phyloP scores from a whole-genome alignment of 495 filamentous ascomycete genomes.

The Chaetomidium leptoderma region DNA sequence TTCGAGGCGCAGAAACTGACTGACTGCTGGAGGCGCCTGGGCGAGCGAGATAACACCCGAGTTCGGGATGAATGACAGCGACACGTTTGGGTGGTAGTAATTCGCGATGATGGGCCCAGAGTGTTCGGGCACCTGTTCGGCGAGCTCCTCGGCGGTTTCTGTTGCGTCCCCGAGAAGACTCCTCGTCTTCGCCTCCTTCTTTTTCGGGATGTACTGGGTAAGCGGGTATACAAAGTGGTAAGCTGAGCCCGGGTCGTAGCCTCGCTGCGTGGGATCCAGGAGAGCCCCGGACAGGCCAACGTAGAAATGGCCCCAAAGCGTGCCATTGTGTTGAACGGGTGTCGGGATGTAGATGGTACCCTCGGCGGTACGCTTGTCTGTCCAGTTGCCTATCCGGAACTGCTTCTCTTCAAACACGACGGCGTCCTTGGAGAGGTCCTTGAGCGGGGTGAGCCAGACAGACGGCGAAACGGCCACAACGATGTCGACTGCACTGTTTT shows the following conservation, averaged over 20 bases:
- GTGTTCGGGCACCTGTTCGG: constrained; percentile 43
- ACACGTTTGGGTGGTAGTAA: constrained; percentile 95
- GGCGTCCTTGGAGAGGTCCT: constrained; percentile 48
- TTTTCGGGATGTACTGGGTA: constrained; percentile 86
- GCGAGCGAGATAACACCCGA: constrained; percentile 61
- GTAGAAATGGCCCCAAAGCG: constrained; percentile 91
- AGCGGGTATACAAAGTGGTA: constrained; percentile 80
- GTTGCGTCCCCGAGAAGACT: constrained; percentile 65
- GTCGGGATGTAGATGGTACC: constrained; percentile 74
- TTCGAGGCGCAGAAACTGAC: constrained; percentile 76
- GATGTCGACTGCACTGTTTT: constrained; percentile 74
- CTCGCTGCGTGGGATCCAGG: constrained; percentile 66
- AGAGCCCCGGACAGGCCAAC: constrained; percentile 67
- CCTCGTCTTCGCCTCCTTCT: constrained; percentile 86
- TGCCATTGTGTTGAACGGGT: constrained; percentile 84
- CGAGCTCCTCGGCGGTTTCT: constrained; percentile 44
- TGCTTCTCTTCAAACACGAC: constrained; percentile 74
- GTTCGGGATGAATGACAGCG: constrained; percentile 81
- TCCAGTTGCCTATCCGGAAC: constrained; percentile 76
- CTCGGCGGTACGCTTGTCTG: constrained; percentile 71
- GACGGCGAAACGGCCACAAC: constrained; percentile 77
- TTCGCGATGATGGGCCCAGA: constrained; percentile 66
- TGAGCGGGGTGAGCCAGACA: constrained; percentile 62
- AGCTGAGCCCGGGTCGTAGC: constrained; percentile 68
- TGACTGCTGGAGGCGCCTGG: constrained; percentile 66